A percentile compares a stretch with the other conserved stretches of the same genome.
phyloP scores from a whole-genome alignment of 345 rosid genomes.

The Populus pruinosa region DNA sequence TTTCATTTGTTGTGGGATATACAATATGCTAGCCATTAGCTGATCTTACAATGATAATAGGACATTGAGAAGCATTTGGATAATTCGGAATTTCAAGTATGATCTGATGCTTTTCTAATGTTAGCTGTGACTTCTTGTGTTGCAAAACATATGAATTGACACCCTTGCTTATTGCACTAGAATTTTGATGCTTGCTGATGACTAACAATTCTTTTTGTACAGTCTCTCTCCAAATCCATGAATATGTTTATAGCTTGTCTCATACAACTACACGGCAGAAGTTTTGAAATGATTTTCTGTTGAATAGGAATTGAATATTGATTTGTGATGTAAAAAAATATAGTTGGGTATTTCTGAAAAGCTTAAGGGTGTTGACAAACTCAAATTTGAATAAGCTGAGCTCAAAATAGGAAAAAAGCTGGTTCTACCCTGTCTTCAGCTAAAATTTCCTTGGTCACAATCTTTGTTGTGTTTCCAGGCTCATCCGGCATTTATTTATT shows the following conservation, averaged over 20 bases:
- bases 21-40: background rate
- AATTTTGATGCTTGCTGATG: background rate
- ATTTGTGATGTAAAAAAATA: background rate
- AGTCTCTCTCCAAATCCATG: background rate
- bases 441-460: background rate
- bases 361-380: background rate
- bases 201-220: background rate
- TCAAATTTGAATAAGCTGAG: background rate
- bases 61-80: background rate
- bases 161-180: background rate
- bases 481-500: background rate
- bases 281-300: background rate
- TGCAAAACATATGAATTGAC: background rate
- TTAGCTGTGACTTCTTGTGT: background rate
- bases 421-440: background rate
- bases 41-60: background rate
- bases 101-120: background rate
- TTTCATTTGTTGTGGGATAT: background rate
- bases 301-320: slow-evolving; percentile 1
- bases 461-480: background rate
- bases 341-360: background rate
- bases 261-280: background rate
- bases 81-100: background rate
- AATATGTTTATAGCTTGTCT: background rate
- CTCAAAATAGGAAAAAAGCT: background rate